phyloP scores from a whole-genome alignment of 2,329 filamentous ascomycete species.

The Blumeria hordei region DNA sequence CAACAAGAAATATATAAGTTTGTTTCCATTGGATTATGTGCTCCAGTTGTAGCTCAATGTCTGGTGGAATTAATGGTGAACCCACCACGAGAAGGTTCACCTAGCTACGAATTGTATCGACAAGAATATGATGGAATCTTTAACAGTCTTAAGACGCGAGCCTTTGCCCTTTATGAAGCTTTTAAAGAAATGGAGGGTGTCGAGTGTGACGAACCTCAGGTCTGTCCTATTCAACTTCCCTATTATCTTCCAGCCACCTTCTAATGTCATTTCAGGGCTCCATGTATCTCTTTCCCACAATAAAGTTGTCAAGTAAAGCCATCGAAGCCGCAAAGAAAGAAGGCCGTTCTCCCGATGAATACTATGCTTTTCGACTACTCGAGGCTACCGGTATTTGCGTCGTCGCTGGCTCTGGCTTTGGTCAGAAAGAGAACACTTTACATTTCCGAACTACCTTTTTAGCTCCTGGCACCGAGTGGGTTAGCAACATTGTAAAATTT shows the following conservation, averaged over 20 bases:
- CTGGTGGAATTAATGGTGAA: conserved; percentile 96
- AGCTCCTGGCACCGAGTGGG: conserved; percentile 89
- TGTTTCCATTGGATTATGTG: conserved; percentile 87
- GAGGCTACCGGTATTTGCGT: conserved; percentile 90
- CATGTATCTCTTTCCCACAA: conserved; percentile 98
- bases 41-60: conserved; percentile 88
- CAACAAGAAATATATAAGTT: conserved; percentile 96
- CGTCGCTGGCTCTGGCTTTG: conserved; percentile 79
- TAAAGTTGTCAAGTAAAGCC: conserved; percentile 55
- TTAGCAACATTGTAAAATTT: conserved; percentile 66
- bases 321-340: conserved; percentile 50
- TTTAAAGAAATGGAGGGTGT: conserved; percentile 94
- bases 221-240: conserved; percentile 14
- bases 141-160: conserved; percentile 52
- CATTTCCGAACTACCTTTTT: conserved; percentile 96
- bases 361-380: conserved; percentile 76
- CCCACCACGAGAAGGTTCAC: conserved; percentile 62
- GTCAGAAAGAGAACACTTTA: conserved; percentile 71
- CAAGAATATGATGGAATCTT: conserved; percentile 70
- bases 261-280: conserved; percentile 33
- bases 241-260: conserved; percentile 1
- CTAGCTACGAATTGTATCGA: conserved; percentile 62
- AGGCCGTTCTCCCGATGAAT: conserved; percentile 61
- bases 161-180: conserved; percentile 65
- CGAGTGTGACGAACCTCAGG: conserved; percentile 59